phyloP scores from a whole-genome alignment of 176 grass and related monocot genomes.

The Bothriochloa decipiens region DNA sequence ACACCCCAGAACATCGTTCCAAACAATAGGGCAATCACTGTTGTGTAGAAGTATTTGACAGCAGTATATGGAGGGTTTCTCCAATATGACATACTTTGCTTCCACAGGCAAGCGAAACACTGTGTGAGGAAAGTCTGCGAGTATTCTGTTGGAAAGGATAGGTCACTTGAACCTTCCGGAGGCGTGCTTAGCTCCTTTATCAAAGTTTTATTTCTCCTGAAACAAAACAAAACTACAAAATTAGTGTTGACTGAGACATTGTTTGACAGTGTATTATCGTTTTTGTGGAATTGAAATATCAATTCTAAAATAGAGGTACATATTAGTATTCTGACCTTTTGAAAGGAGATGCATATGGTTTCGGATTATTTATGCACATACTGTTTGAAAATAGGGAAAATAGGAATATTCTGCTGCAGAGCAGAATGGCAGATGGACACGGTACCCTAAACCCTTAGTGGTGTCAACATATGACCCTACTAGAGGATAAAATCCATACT shows the following conservation, averaged over 20 bases:
- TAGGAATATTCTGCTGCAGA: not conserved
- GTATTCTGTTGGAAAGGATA: constrained; percentile 75
- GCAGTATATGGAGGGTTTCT: constrained; percentile 92
- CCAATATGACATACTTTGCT: constrained; percentile 86
- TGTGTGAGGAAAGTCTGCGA: constrained; percentile 69
- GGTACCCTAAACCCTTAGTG: not conserved
- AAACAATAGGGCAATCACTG: constrained; percentile 68
- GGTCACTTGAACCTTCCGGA: constrained; percentile 62
- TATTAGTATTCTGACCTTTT: not conserved
- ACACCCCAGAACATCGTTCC: constrained; percentile 88
- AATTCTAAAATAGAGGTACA: not conserved
- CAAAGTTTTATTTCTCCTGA: constrained; percentile 66
- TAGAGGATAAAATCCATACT: not conserved
- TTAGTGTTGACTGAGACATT: constrained; percentile 24
- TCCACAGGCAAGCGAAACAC: constrained; percentile 85
- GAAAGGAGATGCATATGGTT: not conserved
- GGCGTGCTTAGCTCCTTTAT: constrained; percentile 73
- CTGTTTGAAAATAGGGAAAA: constrained; percentile 20
- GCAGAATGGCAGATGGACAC: not conserved
- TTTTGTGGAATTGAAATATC: constrained; percentile 2
- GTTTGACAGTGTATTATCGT: not conserved
- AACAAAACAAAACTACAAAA: constrained; percentile 13
- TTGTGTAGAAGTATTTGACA: constrained; percentile 84
- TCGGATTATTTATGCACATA: not conserved
- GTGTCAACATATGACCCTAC: not conserved